Conservation (phyloP, 495 filamentous ascomycete genomes). For the Neurospora intermedia region DNA sequence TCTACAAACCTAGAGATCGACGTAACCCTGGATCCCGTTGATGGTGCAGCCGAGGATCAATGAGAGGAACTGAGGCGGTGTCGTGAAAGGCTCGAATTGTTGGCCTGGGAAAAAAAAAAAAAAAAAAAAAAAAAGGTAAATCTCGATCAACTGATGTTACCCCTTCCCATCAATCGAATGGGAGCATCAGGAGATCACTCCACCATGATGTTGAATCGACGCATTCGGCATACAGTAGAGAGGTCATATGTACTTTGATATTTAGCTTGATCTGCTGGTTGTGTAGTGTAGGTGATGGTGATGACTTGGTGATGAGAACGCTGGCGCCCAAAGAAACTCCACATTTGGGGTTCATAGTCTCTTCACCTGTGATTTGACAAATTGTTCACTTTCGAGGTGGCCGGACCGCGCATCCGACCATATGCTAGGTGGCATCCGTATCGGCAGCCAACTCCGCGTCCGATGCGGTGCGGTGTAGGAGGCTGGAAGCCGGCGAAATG, state of each 20-base stretch:
- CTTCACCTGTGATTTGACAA: neutral
- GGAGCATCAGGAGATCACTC: neutral
- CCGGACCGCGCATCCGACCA: neutral
- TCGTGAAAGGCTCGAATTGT: neutral
- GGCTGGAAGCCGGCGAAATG: neutral
- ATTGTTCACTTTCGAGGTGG: neutral
- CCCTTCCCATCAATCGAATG: neutral
- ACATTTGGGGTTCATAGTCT: neutral
- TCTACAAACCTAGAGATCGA: neutral
- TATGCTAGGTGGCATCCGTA: neutral
- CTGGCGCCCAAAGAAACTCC: neutral
- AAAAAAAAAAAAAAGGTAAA: too few relatives aligned
- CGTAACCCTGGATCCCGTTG: neutral
- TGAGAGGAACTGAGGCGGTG: neutral
- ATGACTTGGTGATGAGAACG: neutral
- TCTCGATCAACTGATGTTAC: neutral
- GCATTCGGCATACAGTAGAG: neutral
- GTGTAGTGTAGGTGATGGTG: neutral
- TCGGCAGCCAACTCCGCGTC: neutral
- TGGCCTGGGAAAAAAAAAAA: neutral
- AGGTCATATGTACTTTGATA: neutral
- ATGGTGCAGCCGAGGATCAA: neutral
- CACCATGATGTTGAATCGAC: neutral
- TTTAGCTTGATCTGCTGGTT: neutral
- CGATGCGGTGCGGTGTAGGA: neutral